A percentile compares a stretch with the other conserved stretches of the same genome.
These are phyloP conservation scores for Mycena albidolilacea DNA, from an alignment of 768 basidiomycete genomes.

Conservation along the genomic window DNA sequence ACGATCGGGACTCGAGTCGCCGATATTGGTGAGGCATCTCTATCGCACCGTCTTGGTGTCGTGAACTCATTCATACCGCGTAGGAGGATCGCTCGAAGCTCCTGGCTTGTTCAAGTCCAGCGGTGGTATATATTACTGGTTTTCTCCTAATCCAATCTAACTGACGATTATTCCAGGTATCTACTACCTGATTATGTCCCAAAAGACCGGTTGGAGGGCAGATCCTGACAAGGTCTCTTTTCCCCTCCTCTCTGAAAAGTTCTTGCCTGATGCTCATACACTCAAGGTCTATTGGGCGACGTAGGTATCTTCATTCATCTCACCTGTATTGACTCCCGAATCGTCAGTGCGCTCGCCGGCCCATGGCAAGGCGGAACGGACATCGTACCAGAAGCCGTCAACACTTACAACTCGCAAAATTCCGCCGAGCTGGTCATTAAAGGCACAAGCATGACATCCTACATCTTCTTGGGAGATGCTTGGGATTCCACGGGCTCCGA, in stretches of 20 bases:
- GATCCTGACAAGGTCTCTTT: constrained; percentile 23
- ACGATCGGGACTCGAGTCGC: constrained; percentile 29
- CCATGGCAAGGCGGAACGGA: constrained; percentile 27
- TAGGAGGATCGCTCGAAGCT: constrained; percentile 21
- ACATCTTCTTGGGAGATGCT: constrained; percentile 20
- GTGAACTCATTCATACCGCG: neutral
- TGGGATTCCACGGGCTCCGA: constrained; percentile 27
- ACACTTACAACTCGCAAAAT: constrained; percentile 35
- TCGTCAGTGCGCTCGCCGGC: constrained; percentile 13
- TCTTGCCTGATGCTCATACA: neutral
- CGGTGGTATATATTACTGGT: neutral
- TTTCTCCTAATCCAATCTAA: neutral
- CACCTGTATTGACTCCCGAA: neutral
- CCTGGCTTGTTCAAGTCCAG: constrained; percentile 29
- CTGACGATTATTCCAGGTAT: neutral
- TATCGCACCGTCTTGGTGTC: neutral
- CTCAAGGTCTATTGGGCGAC: neutral
- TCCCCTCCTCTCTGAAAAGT: neutral
- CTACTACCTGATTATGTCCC: constrained; percentile 31
- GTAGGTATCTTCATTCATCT: neutral
- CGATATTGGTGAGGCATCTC: constrained; percentile 14
- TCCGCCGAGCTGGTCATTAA: constrained; percentile 28
- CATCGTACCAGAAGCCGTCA: constrained; percentile 21
- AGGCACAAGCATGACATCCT: constrained; percentile 25
- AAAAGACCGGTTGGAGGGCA: constrained; percentile 21